Evolutionary conservation across 2,329 filamentous ascomycete genomes (phyloP).

Genomic region (Myriosclerotinia curreyana): DNA sequence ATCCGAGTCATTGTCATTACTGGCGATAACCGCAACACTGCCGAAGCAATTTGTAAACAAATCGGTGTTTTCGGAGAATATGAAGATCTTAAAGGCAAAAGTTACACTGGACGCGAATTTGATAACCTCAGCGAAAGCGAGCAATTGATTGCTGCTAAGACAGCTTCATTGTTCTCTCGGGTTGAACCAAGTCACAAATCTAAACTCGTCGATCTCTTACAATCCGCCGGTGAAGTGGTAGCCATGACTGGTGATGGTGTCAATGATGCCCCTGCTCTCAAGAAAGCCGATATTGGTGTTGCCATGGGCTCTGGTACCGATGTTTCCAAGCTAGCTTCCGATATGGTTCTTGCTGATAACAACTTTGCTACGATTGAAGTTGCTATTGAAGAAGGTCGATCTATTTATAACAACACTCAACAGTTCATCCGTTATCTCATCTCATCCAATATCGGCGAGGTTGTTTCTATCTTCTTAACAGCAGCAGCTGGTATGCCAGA

Average conservation of each 20-base stretch:
- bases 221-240: slow-evolving; percentile 88
- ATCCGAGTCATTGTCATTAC: slow-evolving; percentile 98
- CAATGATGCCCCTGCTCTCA: slow-evolving; percentile 94
- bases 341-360: slow-evolving; percentile 98
- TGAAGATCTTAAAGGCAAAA: slow-evolving; percentile 87
- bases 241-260: slow-evolving; percentile 99
- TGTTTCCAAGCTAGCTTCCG: slow-evolving; percentile 91
- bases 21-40: slow-evolving; percentile 95
- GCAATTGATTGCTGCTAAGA: slow-evolving; percentile 79
- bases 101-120: slow-evolving; percentile 92
- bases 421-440: slow-evolving; percentile 99
- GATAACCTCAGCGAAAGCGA: slow-evolving; percentile 76
- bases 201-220: slow-evolving; percentile 94
- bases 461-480: slow-evolving; percentile 97
- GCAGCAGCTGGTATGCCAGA: slow-evolving; percentile 97
- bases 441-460: slow-evolving; percentile 98
- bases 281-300: slow-evolving; percentile 98
- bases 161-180: slow-evolving; percentile 88
- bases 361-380: slow-evolving; percentile 98
- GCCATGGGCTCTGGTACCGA: slow-evolving; percentile 98
- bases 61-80: slow-evolving; percentile 85
- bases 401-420: slow-evolving; percentile 99
- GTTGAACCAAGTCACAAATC: slow-evolving; percentile 96
- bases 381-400: slow-evolving; percentile 93
- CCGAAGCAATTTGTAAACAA: slow-evolving; percentile 94